Evolutionary conservation across 2,329 filamentous ascomycete species (phyloP).

Genomic region (Metarhizium anisopliae): DNA sequence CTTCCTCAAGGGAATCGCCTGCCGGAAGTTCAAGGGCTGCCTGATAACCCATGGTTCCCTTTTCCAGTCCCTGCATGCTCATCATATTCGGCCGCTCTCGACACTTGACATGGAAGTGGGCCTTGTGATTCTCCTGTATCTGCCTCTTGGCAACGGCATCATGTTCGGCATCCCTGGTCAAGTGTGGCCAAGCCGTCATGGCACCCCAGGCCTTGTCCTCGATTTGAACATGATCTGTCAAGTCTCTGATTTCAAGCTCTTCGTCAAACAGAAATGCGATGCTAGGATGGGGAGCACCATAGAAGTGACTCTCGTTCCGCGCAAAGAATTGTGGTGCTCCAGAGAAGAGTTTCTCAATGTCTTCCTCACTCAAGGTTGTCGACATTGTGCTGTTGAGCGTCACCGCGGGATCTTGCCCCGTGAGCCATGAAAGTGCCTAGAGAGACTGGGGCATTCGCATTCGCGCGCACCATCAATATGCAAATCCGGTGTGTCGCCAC

Average conservation of each 20-base stretch:
- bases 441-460: neutral
- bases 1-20: conserved; percentile 54
- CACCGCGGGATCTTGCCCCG: conserved; percentile 22
- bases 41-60: conserved; percentile 60
- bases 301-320: conserved; percentile 49
- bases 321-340: conserved; percentile 67
- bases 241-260: conserved; percentile 49
- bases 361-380: conserved; percentile 45
- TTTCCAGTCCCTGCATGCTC: conserved; percentile 62
- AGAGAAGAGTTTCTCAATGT: conserved; percentile 63
- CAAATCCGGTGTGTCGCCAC: neutral
- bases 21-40: conserved; percentile 58
- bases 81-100: conserved; percentile 62
- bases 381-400: conserved; percentile 47
- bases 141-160: conserved; percentile 34
- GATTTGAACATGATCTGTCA: conserved; percentile 56
- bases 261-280: conserved; percentile 62
- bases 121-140: conserved; percentile 35
- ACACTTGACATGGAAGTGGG: conserved; percentile 50
- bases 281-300: conserved; percentile 50
- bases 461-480: neutral
- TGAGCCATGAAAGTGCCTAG: conserved; percentile 1
- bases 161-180: conserved; percentile 41
- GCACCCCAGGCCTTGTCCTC: conserved; percentile 55
- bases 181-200: conserved; percentile 54